A percentile compares a stretch with the other conserved stretches of the same genome.
These are phyloP conservation scores for Phoma sp. DNA, from an alignment of 2,329 filamentous ascomycete species.

Conservation along the genomic window DNA sequence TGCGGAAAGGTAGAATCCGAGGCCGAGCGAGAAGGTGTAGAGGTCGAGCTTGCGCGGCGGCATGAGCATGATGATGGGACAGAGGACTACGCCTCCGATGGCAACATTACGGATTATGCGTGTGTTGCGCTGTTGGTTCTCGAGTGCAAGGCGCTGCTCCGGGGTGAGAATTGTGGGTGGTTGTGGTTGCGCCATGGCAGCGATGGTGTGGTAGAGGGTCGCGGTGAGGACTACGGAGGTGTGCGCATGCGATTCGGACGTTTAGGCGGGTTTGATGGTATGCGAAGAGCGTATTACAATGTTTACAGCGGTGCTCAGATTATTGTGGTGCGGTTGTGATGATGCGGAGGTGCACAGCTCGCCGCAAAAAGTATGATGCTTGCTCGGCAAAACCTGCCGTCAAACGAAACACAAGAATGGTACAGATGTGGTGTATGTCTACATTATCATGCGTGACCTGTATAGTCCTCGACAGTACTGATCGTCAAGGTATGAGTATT, in stretches of 20 bases:
- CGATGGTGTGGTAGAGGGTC: neutral
- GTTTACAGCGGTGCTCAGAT: neutral
- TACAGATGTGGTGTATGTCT: neutral
- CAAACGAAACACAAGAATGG: neutral
- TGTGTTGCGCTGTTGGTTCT: conserved; percentile 39
- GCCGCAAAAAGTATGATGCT: conserved; percentile 40
- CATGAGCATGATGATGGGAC: conserved; percentile 61
- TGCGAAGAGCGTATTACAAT: neutral
- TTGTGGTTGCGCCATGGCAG: conserved; percentile 33
- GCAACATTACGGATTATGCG: conserved; percentile 54
- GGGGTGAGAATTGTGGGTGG: conserved; percentile 36
- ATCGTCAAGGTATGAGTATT: neutral
- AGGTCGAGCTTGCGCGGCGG: conserved; percentile 68
- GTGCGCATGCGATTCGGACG: conserved; percentile 8
- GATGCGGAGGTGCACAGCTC: conserved; percentile 10
- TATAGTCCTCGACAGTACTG: neutral
- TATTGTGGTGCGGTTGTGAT: conserved; percentile 5
- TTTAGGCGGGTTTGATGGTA: neutral
- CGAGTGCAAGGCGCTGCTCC: conserved; percentile 43
- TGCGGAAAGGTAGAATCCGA: conserved; percentile 57
- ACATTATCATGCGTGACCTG: too few relatives aligned
- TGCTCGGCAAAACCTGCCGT: conserved; percentile 37
- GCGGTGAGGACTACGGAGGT: neutral
- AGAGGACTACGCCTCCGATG: conserved; percentile 57
- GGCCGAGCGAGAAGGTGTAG: conserved; percentile 62